Evolutionary conservation across 305 asterid genomes (phyloP).

Genomic region (Fraxinus baroniana): DNA sequence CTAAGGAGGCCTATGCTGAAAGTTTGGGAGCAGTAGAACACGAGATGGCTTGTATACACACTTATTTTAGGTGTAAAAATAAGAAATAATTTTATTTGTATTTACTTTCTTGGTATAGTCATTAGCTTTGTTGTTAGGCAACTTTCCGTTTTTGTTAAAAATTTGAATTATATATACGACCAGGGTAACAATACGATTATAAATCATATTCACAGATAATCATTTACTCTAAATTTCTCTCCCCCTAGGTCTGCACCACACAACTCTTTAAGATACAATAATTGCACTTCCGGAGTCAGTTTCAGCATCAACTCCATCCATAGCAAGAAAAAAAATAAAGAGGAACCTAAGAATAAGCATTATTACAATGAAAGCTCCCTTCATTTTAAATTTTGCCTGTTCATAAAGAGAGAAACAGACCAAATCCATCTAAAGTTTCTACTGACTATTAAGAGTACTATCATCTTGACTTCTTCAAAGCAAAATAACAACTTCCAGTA

Average conservation of each 20-base stretch:
- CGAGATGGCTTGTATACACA: background rate
- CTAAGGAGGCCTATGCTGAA: background rate
- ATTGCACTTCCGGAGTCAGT: background rate
- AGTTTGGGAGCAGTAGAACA: background rate
- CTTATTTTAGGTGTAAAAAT: background rate
- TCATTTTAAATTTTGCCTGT: background rate
- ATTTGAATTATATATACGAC: background rate
- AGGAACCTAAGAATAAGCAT: background rate
- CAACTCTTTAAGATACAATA: background rate
- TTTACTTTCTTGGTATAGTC: background rate
- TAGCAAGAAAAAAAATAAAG: background rate
- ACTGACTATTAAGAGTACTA: background rate
- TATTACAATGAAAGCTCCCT: background rate
- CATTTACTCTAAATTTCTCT: background rate
- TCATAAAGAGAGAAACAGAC: background rate
- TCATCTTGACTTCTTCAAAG: background rate
- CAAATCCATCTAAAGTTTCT: background rate
- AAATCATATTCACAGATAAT: background rate
- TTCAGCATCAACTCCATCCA: background rate
- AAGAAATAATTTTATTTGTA: too few species aligned
- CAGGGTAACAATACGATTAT: background rate
- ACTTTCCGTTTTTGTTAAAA: background rate
- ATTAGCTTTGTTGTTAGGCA: background rate
- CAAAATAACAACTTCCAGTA: background rate
- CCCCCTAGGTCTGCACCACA: background rate